phyloP scores from a whole-genome alignment of 1,139 yeast genomes.

The Wickerhamiella infanticola region DNA sequence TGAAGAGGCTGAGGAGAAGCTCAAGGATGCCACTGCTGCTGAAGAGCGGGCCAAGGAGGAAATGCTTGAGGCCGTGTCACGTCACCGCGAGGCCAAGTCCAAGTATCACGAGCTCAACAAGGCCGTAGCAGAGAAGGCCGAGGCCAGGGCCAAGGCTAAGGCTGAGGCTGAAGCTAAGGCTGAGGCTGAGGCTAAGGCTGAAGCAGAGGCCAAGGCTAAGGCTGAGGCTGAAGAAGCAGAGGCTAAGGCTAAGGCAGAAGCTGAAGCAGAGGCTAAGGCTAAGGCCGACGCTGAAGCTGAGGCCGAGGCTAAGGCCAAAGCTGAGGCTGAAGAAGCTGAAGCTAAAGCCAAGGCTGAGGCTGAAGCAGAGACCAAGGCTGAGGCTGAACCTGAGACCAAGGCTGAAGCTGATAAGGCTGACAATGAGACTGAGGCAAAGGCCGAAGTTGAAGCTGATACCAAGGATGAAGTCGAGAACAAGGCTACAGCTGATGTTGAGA shows the following conservation, averaged over 20 bases:
- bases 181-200: background rate
- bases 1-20: background rate
- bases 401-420: background rate
- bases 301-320: background rate
- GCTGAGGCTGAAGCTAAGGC: background rate
- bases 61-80: background rate
- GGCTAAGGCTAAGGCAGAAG: background rate
- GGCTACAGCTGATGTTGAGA: background rate
- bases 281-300: background rate
- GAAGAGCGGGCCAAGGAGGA: background rate
- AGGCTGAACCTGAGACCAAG: background rate
- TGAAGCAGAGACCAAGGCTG: background rate
- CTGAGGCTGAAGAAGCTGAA: background rate
- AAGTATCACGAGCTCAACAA: background rate
- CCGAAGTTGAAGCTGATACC: background rate
- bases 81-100: conserved; percentile 1
- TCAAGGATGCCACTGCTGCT: background rate
- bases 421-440: conserved; percentile 2
- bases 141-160: background rate
- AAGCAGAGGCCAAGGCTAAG: background rate
- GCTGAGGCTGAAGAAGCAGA: background rate
- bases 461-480: conserved; percentile 2
- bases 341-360: background rate
- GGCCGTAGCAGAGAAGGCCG: background rate
- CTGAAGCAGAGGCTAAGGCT: background rate